A percentile compares a stretch with the other conserved stretches of the same genome.
phyloP scores from a whole-genome alignment of 2,329 filamentous ascomycete species.

The Phyllosticta citribraziliensis region DNA sequence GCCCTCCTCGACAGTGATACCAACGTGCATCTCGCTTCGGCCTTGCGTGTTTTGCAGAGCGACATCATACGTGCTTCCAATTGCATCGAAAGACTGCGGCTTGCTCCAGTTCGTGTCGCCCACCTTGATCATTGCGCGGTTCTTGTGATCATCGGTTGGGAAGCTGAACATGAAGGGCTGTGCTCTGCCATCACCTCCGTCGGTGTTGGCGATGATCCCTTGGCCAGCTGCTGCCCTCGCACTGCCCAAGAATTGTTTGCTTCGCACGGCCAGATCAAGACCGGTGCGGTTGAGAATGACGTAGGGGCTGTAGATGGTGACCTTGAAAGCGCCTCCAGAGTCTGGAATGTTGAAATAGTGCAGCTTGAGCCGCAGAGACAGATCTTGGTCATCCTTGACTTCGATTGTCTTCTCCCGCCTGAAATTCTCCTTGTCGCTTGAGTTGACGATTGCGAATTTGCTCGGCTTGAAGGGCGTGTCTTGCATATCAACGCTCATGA shows the following conservation, averaged over 20 bases:
- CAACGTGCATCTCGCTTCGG: slow-evolving; percentile 77
- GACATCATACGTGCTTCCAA: slow-evolving; percentile 85
- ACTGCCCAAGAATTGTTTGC: slow-evolving; percentile 79
- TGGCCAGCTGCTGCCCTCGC: slow-evolving; percentile 78
- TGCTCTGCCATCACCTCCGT: slow-evolving; percentile 54
- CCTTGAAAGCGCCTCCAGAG: slow-evolving; percentile 90
- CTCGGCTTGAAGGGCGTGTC: slow-evolving; percentile 90
- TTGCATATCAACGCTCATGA: slow-evolving; percentile 93
- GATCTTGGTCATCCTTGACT: slow-evolving; percentile 75
- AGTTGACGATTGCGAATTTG: slow-evolving; percentile 95
- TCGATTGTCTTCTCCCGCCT: slow-evolving; percentile 67
- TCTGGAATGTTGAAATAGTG: slow-evolving; percentile 88
- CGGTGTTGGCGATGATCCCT: slow-evolving; percentile 45
- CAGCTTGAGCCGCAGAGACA: slow-evolving; percentile 69
- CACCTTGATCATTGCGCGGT: slow-evolving; percentile 78
- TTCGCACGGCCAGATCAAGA: slow-evolving; percentile 74
- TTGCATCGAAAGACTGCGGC: slow-evolving; percentile 94
- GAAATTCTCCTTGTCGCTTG: slow-evolving; percentile 79
- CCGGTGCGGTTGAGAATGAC: slow-evolving; percentile 93
- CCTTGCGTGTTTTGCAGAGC: slow-evolving; percentile 64
- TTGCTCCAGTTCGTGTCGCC: slow-evolving; percentile 94
- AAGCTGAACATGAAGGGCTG: slow-evolving; percentile 96
- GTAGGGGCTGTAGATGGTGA: slow-evolving; percentile 91
- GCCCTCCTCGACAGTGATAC: slow-evolving; percentile 78
- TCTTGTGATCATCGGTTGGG: slow-evolving; percentile 77